Conservation (phyloP, 2,329 filamentous ascomycete genomes). For the Neofusicoccum kwambonambiense region DNA sequence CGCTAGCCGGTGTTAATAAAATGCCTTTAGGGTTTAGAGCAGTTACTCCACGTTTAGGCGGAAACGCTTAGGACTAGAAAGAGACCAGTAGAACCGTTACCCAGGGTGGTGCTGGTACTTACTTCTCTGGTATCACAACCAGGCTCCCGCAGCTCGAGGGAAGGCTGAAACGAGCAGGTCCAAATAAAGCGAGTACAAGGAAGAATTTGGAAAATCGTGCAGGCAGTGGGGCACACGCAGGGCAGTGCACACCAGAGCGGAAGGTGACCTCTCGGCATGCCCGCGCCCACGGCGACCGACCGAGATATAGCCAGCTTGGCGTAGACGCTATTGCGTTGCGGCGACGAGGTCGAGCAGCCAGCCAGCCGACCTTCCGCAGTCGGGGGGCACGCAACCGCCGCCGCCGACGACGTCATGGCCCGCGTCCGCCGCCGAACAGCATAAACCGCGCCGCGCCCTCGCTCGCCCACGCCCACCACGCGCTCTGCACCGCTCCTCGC, state of each 20-base stretch:
- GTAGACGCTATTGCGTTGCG: not conserved
- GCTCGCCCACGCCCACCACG: conserved; percentile 16
- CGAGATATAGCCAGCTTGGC: too few relatives aligned
- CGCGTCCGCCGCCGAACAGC: not conserved
- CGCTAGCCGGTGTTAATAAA: too few relatives aligned
- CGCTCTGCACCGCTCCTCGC: not conserved
- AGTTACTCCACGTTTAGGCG: too few relatives aligned
- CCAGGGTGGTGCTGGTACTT: too few relatives aligned
- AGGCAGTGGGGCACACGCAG: not conserved
- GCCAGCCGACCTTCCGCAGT: not conserved
- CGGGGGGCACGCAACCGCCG: not conserved
- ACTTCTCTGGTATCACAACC: too few relatives aligned
- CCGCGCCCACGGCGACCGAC: not conserved
- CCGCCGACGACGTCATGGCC: not conserved
- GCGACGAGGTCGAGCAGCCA: not conserved
- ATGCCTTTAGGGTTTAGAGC: too few relatives aligned
- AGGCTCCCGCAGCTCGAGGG: too few relatives aligned
- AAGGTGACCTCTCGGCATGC: not conserved
- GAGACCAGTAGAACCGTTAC: too few relatives aligned
- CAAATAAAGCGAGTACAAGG: not conserved
- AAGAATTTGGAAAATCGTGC: not conserved
- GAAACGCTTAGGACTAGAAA: too few relatives aligned
- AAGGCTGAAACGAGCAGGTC: not conserved
- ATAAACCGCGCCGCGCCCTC: not conserved
- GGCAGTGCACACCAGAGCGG: not conserved